phyloP scores from a whole-genome alignment of 2,329 filamentous ascomycete genomes.

The Magnaporthales sp. region DNA sequence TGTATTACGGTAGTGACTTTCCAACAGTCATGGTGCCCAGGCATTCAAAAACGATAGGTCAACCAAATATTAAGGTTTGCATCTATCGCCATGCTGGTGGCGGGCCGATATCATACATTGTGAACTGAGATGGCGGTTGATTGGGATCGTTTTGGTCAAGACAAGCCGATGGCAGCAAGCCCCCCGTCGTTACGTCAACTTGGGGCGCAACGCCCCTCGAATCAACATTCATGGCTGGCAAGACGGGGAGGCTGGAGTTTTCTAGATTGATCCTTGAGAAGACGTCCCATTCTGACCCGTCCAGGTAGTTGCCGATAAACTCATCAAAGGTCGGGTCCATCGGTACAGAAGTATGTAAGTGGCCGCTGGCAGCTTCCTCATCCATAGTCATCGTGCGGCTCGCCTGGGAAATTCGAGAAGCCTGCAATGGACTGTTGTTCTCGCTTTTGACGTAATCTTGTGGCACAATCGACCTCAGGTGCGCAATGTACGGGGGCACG shows the following conservation, averaged over 20 bases:
- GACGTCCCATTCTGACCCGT: slow-evolving; percentile 38
- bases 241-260: not conserved
- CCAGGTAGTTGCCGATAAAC: slow-evolving; percentile 33
- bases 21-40: not conserved
- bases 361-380: slow-evolving; percentile 3
- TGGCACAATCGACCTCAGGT: slow-evolving; percentile 33
- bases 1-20: not conserved
- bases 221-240: not conserved
- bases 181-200: not conserved
- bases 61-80: not conserved
- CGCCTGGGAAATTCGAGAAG: not conserved
- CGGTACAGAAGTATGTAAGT: not conserved
- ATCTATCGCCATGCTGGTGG: not conserved
- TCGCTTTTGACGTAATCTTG: slow-evolving; percentile 24
- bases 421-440: not conserved
- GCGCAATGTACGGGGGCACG: slow-evolving; percentile 35
- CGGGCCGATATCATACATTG: not conserved
- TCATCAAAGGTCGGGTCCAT: slow-evolving; percentile 27
- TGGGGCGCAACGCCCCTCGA: not conserved
- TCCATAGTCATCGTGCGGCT: not conserved
- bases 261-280: slow-evolving; percentile 19
- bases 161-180: not conserved
- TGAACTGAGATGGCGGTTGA: not conserved
- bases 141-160: not conserved
- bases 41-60: not conserved